phyloP scores from a whole-genome alignment of 164 flowering plant genomes.

The Malania oleifera region DNA sequence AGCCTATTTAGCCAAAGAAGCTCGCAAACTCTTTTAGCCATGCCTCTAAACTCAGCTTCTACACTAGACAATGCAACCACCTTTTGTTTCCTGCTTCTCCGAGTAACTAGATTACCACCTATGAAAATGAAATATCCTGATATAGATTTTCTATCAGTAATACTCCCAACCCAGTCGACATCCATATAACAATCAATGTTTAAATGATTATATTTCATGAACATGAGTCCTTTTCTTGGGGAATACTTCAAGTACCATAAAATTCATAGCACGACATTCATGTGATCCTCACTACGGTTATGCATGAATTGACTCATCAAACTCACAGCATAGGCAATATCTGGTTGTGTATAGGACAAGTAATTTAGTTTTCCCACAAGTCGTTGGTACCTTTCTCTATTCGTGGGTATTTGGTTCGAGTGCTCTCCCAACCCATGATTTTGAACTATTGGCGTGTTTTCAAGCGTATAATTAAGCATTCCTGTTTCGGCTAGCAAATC shows the following conservation, averaged over 20 bases:
- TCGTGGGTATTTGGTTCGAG: background rate
- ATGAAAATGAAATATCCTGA: no score
- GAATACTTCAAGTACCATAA: background rate
- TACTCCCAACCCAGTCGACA: background rate
- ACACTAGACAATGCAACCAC: background rate
- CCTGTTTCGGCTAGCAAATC: background rate
- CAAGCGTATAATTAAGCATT: background rate
- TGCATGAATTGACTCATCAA: no score
- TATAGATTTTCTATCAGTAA: no score
- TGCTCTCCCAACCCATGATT: background rate
- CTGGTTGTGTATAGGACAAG: background rate
- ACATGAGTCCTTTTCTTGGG: background rate
- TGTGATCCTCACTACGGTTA: constrained; percentile 1
- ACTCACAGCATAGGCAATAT: no score
- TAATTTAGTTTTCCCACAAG: background rate
- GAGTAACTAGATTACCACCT: no score
- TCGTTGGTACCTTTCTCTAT: background rate
- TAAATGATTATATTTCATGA: background rate
- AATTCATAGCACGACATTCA: background rate
- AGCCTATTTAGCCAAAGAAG: background rate
- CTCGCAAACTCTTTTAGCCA: background rate
- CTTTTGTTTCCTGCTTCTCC: background rate
- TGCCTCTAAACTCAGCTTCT: background rate
- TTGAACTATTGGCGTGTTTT: background rate
- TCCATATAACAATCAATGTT: background rate